These are phyloP conservation scores for Berkeleyomyces basicola DNA, from an alignment of 2,329 filamentous ascomycete genomes.

Conservation along the genomic window DNA sequence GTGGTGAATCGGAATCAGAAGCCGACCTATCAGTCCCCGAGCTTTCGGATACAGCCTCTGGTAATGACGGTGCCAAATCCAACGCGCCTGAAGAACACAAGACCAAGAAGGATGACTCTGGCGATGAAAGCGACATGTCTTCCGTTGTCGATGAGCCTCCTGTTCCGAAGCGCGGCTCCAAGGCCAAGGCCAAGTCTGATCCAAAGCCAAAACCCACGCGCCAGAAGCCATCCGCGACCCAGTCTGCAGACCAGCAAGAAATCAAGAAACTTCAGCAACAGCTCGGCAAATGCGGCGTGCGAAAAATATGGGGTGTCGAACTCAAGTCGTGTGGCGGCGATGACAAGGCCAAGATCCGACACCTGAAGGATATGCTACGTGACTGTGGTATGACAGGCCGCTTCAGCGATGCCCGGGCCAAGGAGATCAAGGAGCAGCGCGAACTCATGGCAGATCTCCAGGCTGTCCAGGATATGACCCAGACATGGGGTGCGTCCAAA, in stretches of 20 bases:
- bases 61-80: constrained; percentile 1
- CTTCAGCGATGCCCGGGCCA: constrained; percentile 70
- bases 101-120: constrained; percentile 19
- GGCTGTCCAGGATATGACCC: constrained; percentile 65
- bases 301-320: constrained; percentile 81
- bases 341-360: constrained; percentile 60
- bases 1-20: constrained; percentile 11
- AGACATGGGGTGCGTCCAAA: constrained; percentile 49
- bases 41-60: background rate
- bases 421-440: constrained; percentile 70
- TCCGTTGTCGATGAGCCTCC: constrained; percentile 59
- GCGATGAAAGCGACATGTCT: constrained; percentile 41
- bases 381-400: constrained; percentile 79
- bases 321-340: constrained; percentile 59
- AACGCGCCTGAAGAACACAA: constrained; percentile 15
- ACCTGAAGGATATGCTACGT: constrained; percentile 61
- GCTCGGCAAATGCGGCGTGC: constrained; percentile 76
- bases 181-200: constrained; percentile 18
- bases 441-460: constrained; percentile 76
- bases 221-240: background rate
- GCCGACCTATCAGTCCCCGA: background rate
- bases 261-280: constrained; percentile 80
- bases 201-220: constrained; percentile 23
- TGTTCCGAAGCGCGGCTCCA: constrained; percentile 25
- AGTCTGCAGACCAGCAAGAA: constrained; percentile 47